A percentile compares a stretch with the other conserved stretches of the same genome.
Conservation (phyloP, 2,329 filamentous ascomycete genomes). For the Ceratocystis cacaofunesta region DNA sequence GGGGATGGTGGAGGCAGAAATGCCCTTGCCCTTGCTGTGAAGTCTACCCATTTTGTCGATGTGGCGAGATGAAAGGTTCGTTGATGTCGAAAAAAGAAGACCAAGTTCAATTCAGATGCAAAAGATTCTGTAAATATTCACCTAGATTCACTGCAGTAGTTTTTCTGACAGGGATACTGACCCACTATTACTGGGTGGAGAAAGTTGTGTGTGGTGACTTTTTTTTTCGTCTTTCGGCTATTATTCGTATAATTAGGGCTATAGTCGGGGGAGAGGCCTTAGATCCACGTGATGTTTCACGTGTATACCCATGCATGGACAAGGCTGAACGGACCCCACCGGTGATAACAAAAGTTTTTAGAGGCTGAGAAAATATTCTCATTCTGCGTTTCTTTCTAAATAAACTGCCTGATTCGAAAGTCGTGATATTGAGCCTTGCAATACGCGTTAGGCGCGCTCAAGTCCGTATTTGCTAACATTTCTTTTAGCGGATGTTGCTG, state of each 20-base stretch:
- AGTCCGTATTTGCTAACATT: neutral
- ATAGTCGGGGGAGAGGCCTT: neutral
- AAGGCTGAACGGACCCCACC: slow-evolving; percentile 14
- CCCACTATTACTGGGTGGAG: slow-evolving; percentile 6
- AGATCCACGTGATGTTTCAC: slow-evolving; percentile 3
- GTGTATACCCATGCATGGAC: neutral
- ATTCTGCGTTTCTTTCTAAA: slow-evolving; percentile 4
- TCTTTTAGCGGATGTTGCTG: neutral
- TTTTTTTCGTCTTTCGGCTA: slow-evolving; percentile 21
- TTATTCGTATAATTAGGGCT: slow-evolving; percentile 35
- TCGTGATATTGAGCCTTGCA: neutral
- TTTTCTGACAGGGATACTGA: slow-evolving; percentile 4
- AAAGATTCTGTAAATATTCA: slow-evolving; percentile 17
- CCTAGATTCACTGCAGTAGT: neutral
- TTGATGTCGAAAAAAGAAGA: slow-evolving; percentile 16
- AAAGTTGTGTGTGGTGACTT: slow-evolving; percentile 12
- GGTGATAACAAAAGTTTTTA: slow-evolving; percentile 9
- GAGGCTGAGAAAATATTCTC: neutral
- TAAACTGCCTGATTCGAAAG: neutral
- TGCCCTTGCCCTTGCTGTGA: slow-evolving; percentile 99
- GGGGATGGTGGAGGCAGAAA: slow-evolving; percentile 85
- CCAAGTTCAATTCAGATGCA: slow-evolving; percentile 13
- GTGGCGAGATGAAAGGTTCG: slow-evolving; percentile 22
- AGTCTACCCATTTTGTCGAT: slow-evolving; percentile 76
- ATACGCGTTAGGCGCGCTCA: neutral